Conservation (phyloP, 495 filamentous ascomycete species). For the Neurospora sp. region DNA sequence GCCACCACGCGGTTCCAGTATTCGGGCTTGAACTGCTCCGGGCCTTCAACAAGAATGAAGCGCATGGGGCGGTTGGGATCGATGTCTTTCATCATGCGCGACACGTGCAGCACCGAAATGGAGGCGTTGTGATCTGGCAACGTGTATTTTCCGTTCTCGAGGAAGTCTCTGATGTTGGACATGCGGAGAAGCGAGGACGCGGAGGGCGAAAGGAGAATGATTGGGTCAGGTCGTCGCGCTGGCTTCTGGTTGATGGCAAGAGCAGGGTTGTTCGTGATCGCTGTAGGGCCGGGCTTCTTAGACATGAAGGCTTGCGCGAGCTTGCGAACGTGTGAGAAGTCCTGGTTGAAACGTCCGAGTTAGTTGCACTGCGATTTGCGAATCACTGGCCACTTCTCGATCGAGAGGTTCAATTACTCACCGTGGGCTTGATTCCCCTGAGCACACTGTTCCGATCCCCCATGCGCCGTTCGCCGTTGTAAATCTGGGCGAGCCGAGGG, state of each 20-base stretch:
- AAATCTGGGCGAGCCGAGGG: constrained; percentile 75
- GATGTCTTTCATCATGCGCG: constrained; percentile 67
- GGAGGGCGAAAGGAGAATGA: constrained; percentile 97
- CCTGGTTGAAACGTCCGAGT: constrained; percentile 39
- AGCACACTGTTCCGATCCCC: constrained; percentile 86
- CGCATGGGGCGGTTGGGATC: constrained; percentile 63
- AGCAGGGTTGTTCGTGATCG: constrained; percentile 26
- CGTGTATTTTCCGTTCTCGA: constrained; percentile 72
- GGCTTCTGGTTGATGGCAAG: constrained; percentile 41
- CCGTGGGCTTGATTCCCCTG: constrained; percentile 80
- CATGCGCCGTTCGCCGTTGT: constrained; percentile 80
- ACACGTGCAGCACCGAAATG: constrained; percentile 73
- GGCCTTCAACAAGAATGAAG: constrained; percentile 88
- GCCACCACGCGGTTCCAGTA: constrained; percentile 96
- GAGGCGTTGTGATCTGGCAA: constrained; percentile 60
- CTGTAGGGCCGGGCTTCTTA: constrained; percentile 37
- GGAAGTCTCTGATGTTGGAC: constrained; percentile 94
- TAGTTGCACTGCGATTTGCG: background rate
- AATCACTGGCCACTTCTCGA: background rate
- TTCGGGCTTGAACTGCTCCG: constrained; percentile 92
- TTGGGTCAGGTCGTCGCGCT: constrained; percentile 68
- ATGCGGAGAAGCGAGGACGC: constrained; percentile 95
- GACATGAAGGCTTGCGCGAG: constrained; percentile 69
- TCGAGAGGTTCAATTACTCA: constrained; percentile 32
- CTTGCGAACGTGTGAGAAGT: constrained; percentile 92